Conservation (phyloP, 176 grass and related monocot species). For the Puccinellia tenuiflora region DNA sequence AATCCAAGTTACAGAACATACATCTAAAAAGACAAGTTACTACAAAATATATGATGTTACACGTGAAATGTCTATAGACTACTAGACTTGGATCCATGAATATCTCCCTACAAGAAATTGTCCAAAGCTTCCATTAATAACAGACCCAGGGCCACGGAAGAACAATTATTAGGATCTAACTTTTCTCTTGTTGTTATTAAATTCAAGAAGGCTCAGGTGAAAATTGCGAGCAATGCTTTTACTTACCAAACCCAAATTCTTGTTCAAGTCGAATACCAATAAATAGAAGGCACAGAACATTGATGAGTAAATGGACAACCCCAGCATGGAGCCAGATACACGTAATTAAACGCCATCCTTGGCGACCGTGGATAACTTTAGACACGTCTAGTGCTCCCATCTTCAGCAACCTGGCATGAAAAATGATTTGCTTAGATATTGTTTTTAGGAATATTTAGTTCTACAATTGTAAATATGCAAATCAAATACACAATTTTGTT, state of each 20-base stretch:
- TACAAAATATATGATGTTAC: not conserved
- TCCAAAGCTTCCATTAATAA: not conserved
- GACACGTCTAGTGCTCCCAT: slow-evolving; percentile 73
- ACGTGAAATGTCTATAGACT: not conserved
- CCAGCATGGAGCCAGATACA: slow-evolving; percentile 88
- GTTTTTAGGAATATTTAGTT: too few species aligned
- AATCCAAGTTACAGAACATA: not conserved
- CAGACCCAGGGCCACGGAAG: not conserved
- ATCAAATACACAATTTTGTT: not conserved
- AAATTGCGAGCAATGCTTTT: not conserved
- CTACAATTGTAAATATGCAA: not conserved
- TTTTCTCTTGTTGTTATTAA: not conserved
- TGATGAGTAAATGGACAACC: slow-evolving; percentile 73
- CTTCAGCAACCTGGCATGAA: slow-evolving; percentile 58
- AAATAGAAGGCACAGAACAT: slow-evolving; percentile 70
- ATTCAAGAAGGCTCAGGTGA: not conserved
- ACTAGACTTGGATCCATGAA: not conserved
- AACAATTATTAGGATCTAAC: not conserved
- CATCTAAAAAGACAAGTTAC: too few species aligned
- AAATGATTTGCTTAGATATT: not conserved
- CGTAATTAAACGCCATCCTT: slow-evolving; percentile 74
- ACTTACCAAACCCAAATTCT: slow-evolving; percentile 77
- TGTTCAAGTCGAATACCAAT: slow-evolving; percentile 77
- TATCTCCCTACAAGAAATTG: not conserved
- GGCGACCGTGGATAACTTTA: slow-evolving; percentile 48